Conservation (phyloP, 768 basidiomycete genomes). For the Mycena kentingensis region DNA sequence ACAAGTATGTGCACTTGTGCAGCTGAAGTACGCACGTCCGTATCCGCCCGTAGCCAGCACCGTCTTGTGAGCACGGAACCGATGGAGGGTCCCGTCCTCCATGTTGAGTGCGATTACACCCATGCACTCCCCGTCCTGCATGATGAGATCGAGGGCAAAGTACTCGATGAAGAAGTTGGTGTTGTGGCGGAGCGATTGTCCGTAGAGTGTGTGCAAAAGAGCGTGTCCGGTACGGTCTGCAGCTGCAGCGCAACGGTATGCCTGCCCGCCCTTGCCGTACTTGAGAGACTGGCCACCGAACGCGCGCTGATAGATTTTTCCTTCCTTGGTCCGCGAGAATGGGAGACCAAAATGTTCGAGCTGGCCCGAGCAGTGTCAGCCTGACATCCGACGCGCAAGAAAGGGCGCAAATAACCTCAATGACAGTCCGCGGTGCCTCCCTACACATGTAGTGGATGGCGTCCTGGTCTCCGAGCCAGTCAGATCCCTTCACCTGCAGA, state of each 20-base stretch:
- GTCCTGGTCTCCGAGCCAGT: constrained; percentile 99
- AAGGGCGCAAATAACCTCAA: constrained; percentile 68
- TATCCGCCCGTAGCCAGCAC: constrained; percentile 98
- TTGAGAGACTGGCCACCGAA: constrained; percentile 98
- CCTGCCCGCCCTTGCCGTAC: constrained; percentile 97
- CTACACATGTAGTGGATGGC: constrained; percentile 99
- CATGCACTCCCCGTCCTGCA: constrained; percentile 98
- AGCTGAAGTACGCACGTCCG: constrained; percentile 97
- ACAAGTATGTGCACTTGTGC: constrained; percentile 98
- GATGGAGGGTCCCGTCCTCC: constrained; percentile 99
- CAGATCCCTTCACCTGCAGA: constrained; percentile 93
- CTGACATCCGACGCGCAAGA: neutral
- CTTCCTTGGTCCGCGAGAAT: constrained; percentile 97
- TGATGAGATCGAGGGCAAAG: constrained; percentile 98
- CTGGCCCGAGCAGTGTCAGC: constrained; percentile 42
- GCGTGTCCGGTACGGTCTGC: constrained; percentile 99
- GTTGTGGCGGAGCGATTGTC: constrained; percentile 97
- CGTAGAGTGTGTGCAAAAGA: constrained; percentile 97
- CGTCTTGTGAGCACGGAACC: constrained; percentile 98
- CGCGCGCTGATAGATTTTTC: constrained; percentile 99
- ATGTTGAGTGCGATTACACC: constrained; percentile 99
- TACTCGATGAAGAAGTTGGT: constrained; percentile 99
- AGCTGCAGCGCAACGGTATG: constrained; percentile 97
- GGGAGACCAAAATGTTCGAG: constrained; percentile 98
- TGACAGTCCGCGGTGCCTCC: constrained; percentile 91